These are phyloP conservation scores for Candida cerambycidarum DNA, from an alignment of 805 yeast species.

Conservation along the genomic window DNA sequence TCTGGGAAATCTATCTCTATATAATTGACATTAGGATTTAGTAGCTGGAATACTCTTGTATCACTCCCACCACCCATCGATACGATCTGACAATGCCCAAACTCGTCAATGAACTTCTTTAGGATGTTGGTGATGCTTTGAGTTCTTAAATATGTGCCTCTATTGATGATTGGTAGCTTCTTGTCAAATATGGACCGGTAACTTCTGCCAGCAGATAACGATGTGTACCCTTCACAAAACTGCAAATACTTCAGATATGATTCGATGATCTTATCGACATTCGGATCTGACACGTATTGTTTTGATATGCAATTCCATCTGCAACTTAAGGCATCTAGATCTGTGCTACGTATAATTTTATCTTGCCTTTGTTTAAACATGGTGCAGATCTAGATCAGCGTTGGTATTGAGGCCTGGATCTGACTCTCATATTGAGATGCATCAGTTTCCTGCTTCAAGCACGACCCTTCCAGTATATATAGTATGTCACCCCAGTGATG, in stretches of 20 bases:
- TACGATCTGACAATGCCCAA: slow-evolving; percentile 47
- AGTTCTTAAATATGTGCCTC: slow-evolving; percentile 69
- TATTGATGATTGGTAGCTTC: slow-evolving; percentile 64
- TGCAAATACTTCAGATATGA: slow-evolving; percentile 41
- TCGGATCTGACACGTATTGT: slow-evolving; percentile 47
- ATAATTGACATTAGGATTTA: slow-evolving; percentile 41
- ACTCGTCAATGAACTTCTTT: slow-evolving; percentile 37
- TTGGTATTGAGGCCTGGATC: too few relatives aligned
- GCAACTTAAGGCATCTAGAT: slow-evolving; percentile 69
- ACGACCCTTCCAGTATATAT: too few relatives aligned
- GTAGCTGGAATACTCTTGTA: slow-evolving; percentile 57
- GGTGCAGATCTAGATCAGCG: too few relatives aligned
- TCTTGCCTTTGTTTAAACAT: slow-evolving; percentile 32
- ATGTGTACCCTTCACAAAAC: slow-evolving; percentile 38
- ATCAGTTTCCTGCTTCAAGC: too few relatives aligned
- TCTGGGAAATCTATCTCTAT: slow-evolving; percentile 66
- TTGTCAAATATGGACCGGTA: slow-evolving; percentile 40
- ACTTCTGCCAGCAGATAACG: slow-evolving; percentile 39
- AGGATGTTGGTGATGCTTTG: slow-evolving; percentile 49
- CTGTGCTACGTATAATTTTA: slow-evolving; percentile 55
- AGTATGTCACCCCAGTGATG: too few relatives aligned
- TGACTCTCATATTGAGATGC: too few relatives aligned
- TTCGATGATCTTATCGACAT: slow-evolving; percentile 30
- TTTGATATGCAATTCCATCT: slow-evolving; percentile 51
- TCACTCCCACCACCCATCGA: slow-evolving; percentile 85